phyloP scores from a whole-genome alignment of 202 grass and related monocot genomes.

The Eragrostis tef region DNA sequence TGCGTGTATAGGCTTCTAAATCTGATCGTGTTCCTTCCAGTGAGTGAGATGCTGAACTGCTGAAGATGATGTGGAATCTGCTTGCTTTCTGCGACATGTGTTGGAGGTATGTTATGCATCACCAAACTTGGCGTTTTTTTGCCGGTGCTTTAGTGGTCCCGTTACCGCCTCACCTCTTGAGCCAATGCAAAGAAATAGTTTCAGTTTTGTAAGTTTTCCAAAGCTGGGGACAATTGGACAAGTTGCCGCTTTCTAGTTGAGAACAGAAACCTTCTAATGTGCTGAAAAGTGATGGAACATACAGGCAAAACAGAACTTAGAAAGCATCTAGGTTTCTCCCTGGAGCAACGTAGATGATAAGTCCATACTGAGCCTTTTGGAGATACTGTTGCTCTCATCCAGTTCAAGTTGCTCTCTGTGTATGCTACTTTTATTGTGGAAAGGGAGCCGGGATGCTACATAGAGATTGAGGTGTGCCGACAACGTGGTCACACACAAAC shows the following conservation, averaged over 20 bases:
- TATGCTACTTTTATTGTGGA: slow-evolving; percentile 40
- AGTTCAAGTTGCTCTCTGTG: slow-evolving; percentile 31
- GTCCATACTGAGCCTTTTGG: slow-evolving; percentile 39
- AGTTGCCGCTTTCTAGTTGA: slow-evolving; percentile 9
- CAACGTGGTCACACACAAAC: slow-evolving; percentile 37
- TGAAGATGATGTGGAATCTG: slow-evolving; percentile 27
- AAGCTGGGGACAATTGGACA: slow-evolving; percentile 25
- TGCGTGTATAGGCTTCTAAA: slow-evolving; percentile 24
- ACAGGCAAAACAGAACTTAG: slow-evolving; percentile 36
- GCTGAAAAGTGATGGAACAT: slow-evolving; percentile 33
- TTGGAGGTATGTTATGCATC: slow-evolving; percentile 15
- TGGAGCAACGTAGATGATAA: slow-evolving; percentile 43
- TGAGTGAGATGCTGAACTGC: not conserved
- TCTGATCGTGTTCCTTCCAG: not conserved
- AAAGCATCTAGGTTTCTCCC: slow-evolving; percentile 52
- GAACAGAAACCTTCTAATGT: slow-evolving; percentile 45
- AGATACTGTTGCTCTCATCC: slow-evolving; percentile 25
- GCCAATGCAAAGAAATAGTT: not conserved
- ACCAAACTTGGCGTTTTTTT: slow-evolving; percentile 24
- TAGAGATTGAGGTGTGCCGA: slow-evolving; percentile 24
- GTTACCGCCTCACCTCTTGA: not conserved
- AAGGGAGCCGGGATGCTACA: slow-evolving; percentile 45
- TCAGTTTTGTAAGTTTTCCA: slow-evolving; percentile 1
- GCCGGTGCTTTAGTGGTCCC: slow-evolving; percentile 28
- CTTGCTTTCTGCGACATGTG: not conserved